Base-by-base conservation (phyloP, 495 filamentous ascomycete species). In the Xylaria intraflava region DNA sequence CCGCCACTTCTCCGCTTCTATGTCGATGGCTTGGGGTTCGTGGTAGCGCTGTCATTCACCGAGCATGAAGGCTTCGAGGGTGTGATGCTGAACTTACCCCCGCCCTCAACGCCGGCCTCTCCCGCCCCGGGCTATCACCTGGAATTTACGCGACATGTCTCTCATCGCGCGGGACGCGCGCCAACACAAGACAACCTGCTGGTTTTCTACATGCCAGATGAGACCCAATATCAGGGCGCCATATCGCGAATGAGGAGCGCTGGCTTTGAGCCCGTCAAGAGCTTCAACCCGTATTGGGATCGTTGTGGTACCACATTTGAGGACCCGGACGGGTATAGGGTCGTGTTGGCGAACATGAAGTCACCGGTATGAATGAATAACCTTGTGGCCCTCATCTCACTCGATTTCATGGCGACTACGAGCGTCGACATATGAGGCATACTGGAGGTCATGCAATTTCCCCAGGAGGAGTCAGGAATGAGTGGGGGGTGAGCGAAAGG, bases 231-330 rank as follows among this genome's bases (percentile, higher is more conserved):
- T 42, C 33, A 44, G 40, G 31, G 31, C 16, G 65, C 64, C 23
- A 56, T 68, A 17, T 44, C 45, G 43, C 57, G 51, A 27, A 67
- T 70, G 61, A 53, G 59, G 29, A 23, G 16, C 11, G 39, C 36
- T 27, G 65, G 65, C 0, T 65, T 65, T 24, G 14, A 39, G 3
- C 22, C 60, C 1, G 62, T 67, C 23, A 19, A 31, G 29, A 69
- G 64, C 46, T 64, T 64, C 41, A 69, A 69, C 29, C 65, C 65
- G 0, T 70, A 68, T 41, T 70, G 68, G 64, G 61, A 69, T 40
- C 56, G 58, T 1, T 59, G 53, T 38, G 68, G 68, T 30, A 62
- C 60, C 52, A 65, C 68, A n/a, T 69, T 62, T 53, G 68, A 70
- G 44, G 68, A 70, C 30, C 39, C 62, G 0, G 68, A 70, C 40